Conservation (phyloP, 1,139 yeast genomes). For the Lodderomyces metapsilosis region DNA sequence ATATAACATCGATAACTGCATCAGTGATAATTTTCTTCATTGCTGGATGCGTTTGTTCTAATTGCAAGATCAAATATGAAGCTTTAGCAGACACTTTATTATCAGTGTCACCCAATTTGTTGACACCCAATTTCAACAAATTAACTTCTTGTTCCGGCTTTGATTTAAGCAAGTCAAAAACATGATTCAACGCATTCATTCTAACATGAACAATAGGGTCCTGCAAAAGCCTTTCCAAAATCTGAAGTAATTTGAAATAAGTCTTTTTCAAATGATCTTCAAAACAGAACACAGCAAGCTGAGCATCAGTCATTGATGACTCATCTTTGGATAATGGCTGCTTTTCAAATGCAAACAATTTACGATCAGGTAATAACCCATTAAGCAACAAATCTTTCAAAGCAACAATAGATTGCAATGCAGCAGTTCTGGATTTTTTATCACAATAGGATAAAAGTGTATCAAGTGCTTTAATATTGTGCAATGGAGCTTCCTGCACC, state of each 20-base stretch:
- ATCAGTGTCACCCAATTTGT: conserved; percentile 90
- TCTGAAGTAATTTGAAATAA: conserved; percentile 67
- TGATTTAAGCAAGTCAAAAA: conserved; percentile 74
- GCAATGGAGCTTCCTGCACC: conserved; percentile 93
- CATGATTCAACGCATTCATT: conserved; percentile 69
- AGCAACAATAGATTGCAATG: conserved; percentile 87
- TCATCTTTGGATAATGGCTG: conserved; percentile 56
- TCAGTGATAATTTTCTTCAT: conserved; percentile 84
- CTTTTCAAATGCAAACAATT: conserved; percentile 74
- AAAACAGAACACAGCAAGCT: conserved; percentile 74
- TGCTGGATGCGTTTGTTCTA: conserved; percentile 93
- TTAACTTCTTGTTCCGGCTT: conserved; percentile 98
- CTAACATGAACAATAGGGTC: conserved; percentile 93
- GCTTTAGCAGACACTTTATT: conserved; percentile 89
- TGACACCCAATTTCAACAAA: conserved; percentile 81
- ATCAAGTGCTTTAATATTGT: conserved; percentile 81
- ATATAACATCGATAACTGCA: conserved; percentile 75
- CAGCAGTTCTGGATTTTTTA: conserved; percentile 91
- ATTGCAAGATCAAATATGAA: conserved; percentile 73
- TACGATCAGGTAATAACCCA: conserved; percentile 84
- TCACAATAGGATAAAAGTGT: conserved; percentile 75
- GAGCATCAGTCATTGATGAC: conserved; percentile 37
- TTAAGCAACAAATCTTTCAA: conserved; percentile 80
- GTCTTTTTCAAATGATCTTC: conserved; percentile 83
- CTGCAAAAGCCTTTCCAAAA: conserved; percentile 74